Conservation (phyloP, 2,329 filamentous ascomycete genomes). For the Aspergillus quadricinctus region DNA sequence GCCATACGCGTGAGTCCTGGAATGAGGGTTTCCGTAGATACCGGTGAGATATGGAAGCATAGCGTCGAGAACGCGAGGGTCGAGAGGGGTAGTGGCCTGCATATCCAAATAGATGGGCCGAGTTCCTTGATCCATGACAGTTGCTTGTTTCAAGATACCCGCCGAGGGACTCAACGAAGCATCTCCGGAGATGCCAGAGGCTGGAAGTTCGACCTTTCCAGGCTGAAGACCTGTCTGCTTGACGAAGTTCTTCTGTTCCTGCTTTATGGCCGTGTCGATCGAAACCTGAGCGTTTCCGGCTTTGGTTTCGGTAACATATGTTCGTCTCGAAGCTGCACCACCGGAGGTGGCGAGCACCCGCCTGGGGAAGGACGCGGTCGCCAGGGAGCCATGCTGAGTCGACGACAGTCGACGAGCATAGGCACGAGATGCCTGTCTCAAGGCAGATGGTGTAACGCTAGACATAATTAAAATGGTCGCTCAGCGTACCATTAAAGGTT, state of each 20-base stretch:
- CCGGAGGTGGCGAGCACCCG: conserved; percentile 34
- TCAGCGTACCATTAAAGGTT: conserved; percentile 17
- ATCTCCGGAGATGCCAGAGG: conserved; percentile 56
- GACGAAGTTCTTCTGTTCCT: conserved; percentile 77
- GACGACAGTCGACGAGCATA: conserved; percentile 50
- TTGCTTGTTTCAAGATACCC: conserved; percentile 81
- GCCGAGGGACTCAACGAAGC: conserved; percentile 78
- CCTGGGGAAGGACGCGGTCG: conserved; percentile 35
- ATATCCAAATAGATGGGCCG: conserved; percentile 97
- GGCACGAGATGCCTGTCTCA: conserved; percentile 68
- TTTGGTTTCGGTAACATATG: conserved; percentile 82
- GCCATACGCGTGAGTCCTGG: conserved; percentile 93
- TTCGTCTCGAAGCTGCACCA: conserved; percentile 45
- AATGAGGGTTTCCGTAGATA: conserved; percentile 95
- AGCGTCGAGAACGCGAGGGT: conserved; percentile 88
- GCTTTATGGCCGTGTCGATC: conserved; percentile 76
- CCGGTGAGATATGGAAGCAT: conserved; percentile 96
- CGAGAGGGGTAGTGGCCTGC: conserved; percentile 93
- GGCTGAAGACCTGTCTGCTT: conserved; percentile 53
- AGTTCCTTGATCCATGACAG: conserved; percentile 86
- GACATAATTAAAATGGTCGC: conserved; percentile 49
- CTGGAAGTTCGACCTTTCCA: conserved; percentile 56
- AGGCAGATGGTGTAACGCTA: conserved; percentile 61
- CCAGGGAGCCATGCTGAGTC: conserved; percentile 30
- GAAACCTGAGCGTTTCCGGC: conserved; percentile 66